Evolutionary conservation across 164 flowering plant genomes (phyloP), one percentile per base, ranked within the genome.

Genomic region (Platanus orientalis): DNA sequence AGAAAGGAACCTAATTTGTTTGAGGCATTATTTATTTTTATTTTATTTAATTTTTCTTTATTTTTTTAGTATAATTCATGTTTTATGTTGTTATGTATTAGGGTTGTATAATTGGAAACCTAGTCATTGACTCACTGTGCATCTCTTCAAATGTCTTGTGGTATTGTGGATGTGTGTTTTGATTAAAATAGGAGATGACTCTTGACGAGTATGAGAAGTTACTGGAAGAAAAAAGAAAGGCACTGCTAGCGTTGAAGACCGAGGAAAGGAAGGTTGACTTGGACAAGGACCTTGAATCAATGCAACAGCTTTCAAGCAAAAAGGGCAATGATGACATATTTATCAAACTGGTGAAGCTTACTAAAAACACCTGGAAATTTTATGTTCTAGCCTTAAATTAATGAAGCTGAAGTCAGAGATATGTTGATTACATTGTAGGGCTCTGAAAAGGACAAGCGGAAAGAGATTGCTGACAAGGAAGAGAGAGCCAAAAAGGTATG

Each of bases 141-240:
- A n/a, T n/a, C n/a, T n/a, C n/a, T n/a, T n/a, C n/a, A n/a, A n/a
- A n/a, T n/a, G n/a, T n/a, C n/a, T n/a, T n/a, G n/a, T n/a, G n/a
- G n/a, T n/a, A n/a, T n/a, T n/a, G n/a, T n/a, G n/a, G n/a, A n/a
- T n/a, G n/a, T n/a, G n/a, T n/a, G n/a, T n/a, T n/a, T n/a, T n/a
- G n/a, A n/a, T 62, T 40, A 3, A 60, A 21, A 64, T 56, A 90
- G 98, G 89, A 86, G 81, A 90, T 92, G 97, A 92, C 97, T 27
- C 73, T 90, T 20, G 93, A 86, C 34, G 97, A 92, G 82, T 92
- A 92, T 72, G 76, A 81, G 77, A 90, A 90, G 66, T 76, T 90
- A 12, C 81, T 75, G n/a, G 98, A 88, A 69, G 98, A 90, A 82
- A 88, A 90, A 66, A 87, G 92, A 69, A 85, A 86, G 71, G 86